Base-by-base conservation (phyloP, 768 basidiomycete species). In the Podaxis pistillaris region DNA sequence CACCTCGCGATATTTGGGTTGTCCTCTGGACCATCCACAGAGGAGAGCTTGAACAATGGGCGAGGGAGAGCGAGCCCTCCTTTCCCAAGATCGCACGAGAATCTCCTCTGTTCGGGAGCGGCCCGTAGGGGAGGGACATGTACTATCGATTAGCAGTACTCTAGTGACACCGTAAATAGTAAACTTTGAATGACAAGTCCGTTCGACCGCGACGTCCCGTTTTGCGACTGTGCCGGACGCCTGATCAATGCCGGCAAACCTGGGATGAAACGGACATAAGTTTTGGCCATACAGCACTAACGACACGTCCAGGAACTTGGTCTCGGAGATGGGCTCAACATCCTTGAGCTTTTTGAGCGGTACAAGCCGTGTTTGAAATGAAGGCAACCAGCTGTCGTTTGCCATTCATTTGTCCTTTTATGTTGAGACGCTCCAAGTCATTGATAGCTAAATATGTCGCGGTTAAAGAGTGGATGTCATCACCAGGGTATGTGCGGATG, bases 1-100 rank as follows among this genome's bases (percentile, higher is more conserved):
- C 81, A 89, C 88, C 87, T 87, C 77, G 76, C 81, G 85, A 87
- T 88, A 88, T 89, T 89, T 89, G 87, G 81, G 86, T 77, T 79
- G 71, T 74, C 75, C 76, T 74, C 71, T 69, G 61, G 44, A 46
- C 60, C 64, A 67, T 56, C 65, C 47, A 79, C 76, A 67, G 77
- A 75, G 67, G 75, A 74, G 71, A 75, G 76, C 83, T 86, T 89
- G 88, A 87, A 78, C 78, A 70, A 75, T 68, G 50, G 71, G 74
- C 74, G 75, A 85, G 86, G 88, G 79, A 87, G 86, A 88, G 46
- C 30, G 63, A 80, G 36, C 49, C 44, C 82, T 82, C 36, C 37
- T 77, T 83, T 82, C 83, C 83, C 85, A 88, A 88, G 88, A 89
- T 84, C 87, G 81, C 77, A 67, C 79, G 79, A 80, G 77, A 72